Conservation (phyloP, 805 yeast genomes). For the Sugiyamaella americana region DNA sequence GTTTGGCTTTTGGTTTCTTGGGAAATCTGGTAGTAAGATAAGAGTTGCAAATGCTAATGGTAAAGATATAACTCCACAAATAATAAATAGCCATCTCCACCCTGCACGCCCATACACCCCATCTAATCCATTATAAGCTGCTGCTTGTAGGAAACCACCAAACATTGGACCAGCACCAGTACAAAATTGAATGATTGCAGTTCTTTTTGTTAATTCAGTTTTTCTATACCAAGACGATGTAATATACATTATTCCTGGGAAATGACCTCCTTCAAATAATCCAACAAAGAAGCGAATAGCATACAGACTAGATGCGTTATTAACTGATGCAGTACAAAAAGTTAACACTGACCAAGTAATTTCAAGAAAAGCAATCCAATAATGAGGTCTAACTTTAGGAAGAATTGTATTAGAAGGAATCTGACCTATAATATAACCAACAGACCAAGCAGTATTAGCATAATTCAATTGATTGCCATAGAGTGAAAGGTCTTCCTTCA, state of each 20-base stretch:
- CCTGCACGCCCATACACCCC: constrained; percentile 41
- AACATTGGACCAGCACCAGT: constrained; percentile 43
- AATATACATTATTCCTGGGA: constrained; percentile 36
- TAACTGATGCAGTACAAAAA: constrained; percentile 19
- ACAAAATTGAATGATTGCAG: constrained; percentile 33
- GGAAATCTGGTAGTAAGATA: not conserved
- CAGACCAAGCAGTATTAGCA: constrained; percentile 48
- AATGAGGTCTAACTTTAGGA: constrained; percentile 46
- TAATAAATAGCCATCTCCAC: constrained; percentile 64
- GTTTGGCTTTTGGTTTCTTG: constrained; percentile 1
- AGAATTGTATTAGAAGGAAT: constrained; percentile 54
- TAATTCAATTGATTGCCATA: constrained; percentile 51
- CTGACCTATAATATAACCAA: constrained; percentile 55
- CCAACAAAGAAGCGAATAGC: constrained; percentile 47
- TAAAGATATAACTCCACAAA: constrained; percentile 20
- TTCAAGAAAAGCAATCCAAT: constrained; percentile 37
- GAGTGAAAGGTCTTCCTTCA: constrained; percentile 50
- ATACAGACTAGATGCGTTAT: constrained; percentile 34
- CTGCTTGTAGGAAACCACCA: constrained; percentile 44
- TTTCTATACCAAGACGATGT: constrained; percentile 36
- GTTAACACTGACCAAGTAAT: constrained; percentile 13
- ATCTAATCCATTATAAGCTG: constrained; percentile 35
- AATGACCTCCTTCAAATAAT: constrained; percentile 39
- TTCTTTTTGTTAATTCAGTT: constrained; percentile 31
- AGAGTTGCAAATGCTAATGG: not conserved